Evolutionary conservation across 306 rosid genomes (phyloP).

Genomic region (Castanea crenata): DNA sequence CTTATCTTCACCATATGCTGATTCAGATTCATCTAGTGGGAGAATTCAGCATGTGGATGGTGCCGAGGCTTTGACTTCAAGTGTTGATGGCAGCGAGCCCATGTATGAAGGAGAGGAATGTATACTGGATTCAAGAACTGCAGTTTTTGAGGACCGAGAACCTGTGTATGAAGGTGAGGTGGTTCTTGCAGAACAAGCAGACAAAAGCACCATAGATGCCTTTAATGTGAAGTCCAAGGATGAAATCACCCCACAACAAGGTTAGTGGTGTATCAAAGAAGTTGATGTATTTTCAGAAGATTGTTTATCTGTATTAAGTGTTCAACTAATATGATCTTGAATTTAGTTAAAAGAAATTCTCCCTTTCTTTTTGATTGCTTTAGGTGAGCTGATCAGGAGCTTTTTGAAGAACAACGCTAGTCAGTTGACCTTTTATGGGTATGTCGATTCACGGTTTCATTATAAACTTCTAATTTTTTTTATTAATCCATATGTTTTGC

Average conservation of each 20-base stretch:
- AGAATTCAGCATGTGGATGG: slow-evolving; percentile 44
- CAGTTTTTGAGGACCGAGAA: slow-evolving; percentile 56
- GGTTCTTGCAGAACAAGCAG: slow-evolving; percentile 80
- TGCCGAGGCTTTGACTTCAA: slow-evolving; percentile 58
- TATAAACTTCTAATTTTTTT: slow-evolving; percentile 12
- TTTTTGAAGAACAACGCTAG: slow-evolving; percentile 91
- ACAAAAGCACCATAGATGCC: slow-evolving; percentile 53
- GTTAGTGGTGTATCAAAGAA: slow-evolving; percentile 36
- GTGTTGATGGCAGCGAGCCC: slow-evolving; percentile 75
- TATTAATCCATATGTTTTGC: slow-evolving; percentile 14
- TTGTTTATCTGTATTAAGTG: slow-evolving; percentile 10
- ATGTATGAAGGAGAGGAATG: slow-evolving; percentile 97
- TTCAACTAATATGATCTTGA: slow-evolving; percentile 19
- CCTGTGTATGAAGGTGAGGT: slow-evolving; percentile 96
- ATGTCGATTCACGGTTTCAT: slow-evolving; percentile 22
- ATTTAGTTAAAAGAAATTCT: slow-evolving; percentile 1
- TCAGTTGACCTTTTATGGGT: slow-evolving; percentile 92
- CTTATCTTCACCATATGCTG: slow-evolving; percentile 41
- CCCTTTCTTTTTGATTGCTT: slow-evolving; percentile 26
- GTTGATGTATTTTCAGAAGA: slow-evolving; percentile 7
- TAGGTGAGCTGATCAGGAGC: slow-evolving; percentile 81
- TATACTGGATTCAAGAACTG: slow-evolving; percentile 53
- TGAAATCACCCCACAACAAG: slow-evolving; percentile 76
- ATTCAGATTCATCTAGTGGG: slow-evolving; percentile 49
- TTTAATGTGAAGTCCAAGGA: slow-evolving; percentile 42